Evolutionary conservation across 1,284 basidiomycete species (phyloP).

Genomic region (Ceratorhiza oryzae-sativae): DNA sequence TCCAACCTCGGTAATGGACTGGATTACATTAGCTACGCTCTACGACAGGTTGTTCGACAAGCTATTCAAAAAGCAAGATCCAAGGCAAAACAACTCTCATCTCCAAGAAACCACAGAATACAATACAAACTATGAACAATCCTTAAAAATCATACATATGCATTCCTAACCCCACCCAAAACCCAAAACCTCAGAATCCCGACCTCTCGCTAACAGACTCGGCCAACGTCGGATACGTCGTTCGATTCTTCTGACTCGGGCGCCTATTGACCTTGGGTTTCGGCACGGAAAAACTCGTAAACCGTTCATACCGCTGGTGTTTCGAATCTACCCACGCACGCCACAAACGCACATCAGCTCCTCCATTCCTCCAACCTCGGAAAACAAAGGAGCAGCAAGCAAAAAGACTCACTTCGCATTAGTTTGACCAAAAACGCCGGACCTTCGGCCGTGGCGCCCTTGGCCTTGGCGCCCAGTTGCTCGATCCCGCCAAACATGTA

Average conservation of each 20-base stretch:
- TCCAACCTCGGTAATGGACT: too few species aligned
- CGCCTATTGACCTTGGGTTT: background rate
- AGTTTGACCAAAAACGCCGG: constrained; percentile 26
- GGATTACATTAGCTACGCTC: too few species aligned
- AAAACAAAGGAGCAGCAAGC: too few species aligned
- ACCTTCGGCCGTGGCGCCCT: constrained; percentile 23
- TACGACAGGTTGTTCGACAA: too few species aligned
- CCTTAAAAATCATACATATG: too few species aligned
- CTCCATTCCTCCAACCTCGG: too few species aligned
- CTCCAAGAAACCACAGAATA: too few species aligned
- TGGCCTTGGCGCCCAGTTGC: constrained; percentile 19
- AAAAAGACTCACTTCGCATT: constrained; percentile 14
- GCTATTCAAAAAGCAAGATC: too few species aligned
- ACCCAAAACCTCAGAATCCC: background rate
- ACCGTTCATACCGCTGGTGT: constrained; percentile 8
- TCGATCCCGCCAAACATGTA: constrained; percentile 28
- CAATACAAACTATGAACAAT: too few species aligned
- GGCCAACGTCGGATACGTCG: constrained; percentile 10
- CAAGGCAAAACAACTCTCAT: too few species aligned
- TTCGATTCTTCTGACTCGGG: background rate
- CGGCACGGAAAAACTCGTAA: background rate
- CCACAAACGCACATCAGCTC: background rate
- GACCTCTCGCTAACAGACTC: background rate
- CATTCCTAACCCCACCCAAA: too few species aligned
- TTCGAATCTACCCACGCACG: constrained; percentile 6